phyloP scores from a whole-genome alignment of 2,329 filamentous ascomycete species.

The Alternaria sp. region DNA sequence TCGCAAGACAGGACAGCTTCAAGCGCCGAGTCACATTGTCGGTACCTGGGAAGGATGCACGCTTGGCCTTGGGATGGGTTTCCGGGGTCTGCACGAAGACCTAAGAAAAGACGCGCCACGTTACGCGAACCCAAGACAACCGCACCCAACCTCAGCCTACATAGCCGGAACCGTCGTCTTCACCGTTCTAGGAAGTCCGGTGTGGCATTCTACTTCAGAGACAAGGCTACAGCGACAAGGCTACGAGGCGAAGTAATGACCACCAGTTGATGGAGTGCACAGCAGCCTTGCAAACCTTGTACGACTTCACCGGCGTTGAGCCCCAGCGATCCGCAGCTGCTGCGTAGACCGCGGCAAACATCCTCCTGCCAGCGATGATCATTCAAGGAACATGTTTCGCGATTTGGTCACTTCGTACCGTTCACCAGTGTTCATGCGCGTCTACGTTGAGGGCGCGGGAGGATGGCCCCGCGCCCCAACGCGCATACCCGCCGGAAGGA shows the following conservation, averaged over 20 bases:
- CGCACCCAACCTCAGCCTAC: neutral
- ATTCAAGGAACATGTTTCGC: neutral
- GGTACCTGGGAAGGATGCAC: neutral
- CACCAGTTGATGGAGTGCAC: neutral
- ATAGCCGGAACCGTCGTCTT: neutral
- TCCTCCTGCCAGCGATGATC: neutral
- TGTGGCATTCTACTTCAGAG: neutral
- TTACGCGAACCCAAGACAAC: neutral
- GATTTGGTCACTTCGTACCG: neutral
- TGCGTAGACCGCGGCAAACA: neutral
- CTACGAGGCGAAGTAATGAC: neutral
- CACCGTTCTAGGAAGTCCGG: neutral
- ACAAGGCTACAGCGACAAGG: neutral
- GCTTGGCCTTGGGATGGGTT: neutral
- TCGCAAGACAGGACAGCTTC: neutral
- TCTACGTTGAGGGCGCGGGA: slow-evolving; percentile 7
- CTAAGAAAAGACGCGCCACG: slow-evolving; percentile 11
- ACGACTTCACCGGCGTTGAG: neutral
- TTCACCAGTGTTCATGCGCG: slow-evolving; percentile 3
- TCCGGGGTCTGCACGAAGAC: neutral
- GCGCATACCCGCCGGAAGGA: slow-evolving; percentile 9
- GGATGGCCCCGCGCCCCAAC: slow-evolving; percentile 6
- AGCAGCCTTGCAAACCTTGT: neutral
- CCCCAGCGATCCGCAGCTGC: neutral
- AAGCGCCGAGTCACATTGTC: neutral